A percentile compares a stretch with the other conserved stretches of the same genome.
Evolutionary conservation across 805 yeast species (phyloP).

Genomic region (Zygotorulaspora florentina): DNA sequence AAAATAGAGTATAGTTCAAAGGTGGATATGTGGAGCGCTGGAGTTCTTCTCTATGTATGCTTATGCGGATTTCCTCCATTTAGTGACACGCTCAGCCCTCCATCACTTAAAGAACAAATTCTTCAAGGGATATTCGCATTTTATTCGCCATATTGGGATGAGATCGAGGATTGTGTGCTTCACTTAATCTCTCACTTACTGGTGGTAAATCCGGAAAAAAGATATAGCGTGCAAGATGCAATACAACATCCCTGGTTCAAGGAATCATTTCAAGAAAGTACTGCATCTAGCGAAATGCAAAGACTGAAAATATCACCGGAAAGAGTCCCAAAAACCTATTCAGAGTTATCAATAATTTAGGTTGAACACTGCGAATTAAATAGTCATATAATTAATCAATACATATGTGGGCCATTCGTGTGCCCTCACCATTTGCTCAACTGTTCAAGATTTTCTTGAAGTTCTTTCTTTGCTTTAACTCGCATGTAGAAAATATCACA

Average conservation of each 20-base stretch:
- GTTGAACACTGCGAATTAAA: background rate
- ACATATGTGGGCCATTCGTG: background rate
- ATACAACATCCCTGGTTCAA: constrained; percentile 83
- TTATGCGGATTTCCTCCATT: constrained; percentile 84
- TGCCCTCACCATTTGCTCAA: constrained; percentile 38
- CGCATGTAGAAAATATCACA: constrained; percentile 98
- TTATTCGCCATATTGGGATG: constrained; percentile 78
- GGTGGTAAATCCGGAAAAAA: constrained; percentile 57
- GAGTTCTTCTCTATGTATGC: constrained; percentile 73
- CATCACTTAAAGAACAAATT: constrained; percentile 72
- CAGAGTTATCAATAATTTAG: constrained; percentile 32
- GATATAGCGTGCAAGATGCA: constrained; percentile 83
- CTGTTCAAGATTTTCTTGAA: constrained; percentile 38
- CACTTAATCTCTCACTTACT: constrained; percentile 62
- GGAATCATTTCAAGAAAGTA: constrained; percentile 4
- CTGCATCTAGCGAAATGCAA: constrained; percentile 19
- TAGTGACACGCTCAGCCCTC: constrained; percentile 77
- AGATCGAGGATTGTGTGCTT: constrained; percentile 57
- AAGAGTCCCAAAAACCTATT: constrained; percentile 36
- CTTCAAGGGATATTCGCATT: constrained; percentile 64
- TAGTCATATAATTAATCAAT: no score
- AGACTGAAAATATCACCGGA: constrained; percentile 32
- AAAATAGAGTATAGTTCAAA: constrained; percentile 61
- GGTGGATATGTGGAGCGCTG: constrained; percentile 80
- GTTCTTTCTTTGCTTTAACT: constrained; percentile 45